phyloP scores from a whole-genome alignment of 2,329 filamentous ascomycete genomes.

The Sporothrix protearum region DNA sequence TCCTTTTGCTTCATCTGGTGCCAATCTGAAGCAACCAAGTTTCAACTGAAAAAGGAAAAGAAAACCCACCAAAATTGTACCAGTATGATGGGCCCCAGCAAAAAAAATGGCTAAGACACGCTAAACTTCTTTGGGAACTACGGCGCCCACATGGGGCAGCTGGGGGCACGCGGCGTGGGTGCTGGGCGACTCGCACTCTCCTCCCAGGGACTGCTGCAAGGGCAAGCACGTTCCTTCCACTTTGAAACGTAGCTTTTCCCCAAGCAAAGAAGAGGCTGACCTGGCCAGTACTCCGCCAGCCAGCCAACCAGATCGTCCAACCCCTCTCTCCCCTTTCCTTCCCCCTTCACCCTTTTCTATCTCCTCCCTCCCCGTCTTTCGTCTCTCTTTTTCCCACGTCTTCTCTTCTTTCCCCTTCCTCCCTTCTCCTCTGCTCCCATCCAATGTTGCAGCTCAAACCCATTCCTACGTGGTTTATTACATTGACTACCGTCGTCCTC shows the following conservation, averaged over 20 bases:
- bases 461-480: slow-evolving; percentile 21
- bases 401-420: not conserved
- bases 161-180: not conserved
- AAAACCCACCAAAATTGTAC: not conserved
- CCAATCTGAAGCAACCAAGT: not conserved
- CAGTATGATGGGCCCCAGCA: not conserved
- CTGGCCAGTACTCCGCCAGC: not conserved
- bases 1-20: not conserved
- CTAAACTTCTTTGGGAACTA: not conserved
- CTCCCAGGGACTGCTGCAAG: not conserved
- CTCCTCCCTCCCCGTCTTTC: not conserved
- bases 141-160: not conserved
- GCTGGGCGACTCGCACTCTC: slow-evolving; percentile 6
- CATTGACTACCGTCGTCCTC: slow-evolving; percentile 3
- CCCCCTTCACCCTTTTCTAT: not conserved
- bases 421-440: not conserved
- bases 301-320: too few species aligned
- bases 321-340: not conserved
- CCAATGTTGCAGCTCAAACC: slow-evolving; percentile 12
- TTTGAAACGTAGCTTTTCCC: slow-evolving; percentile 27
- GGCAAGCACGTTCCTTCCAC: slow-evolving; percentile 8
- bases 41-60: not conserved
- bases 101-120: not conserved
- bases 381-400: not conserved
- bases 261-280: slow-evolving; percentile 5